These are phyloP conservation scores for Cladorrhinum sp. DNA, from an alignment of 2,329 filamentous ascomycete genomes.

Conservation along the genomic window DNA sequence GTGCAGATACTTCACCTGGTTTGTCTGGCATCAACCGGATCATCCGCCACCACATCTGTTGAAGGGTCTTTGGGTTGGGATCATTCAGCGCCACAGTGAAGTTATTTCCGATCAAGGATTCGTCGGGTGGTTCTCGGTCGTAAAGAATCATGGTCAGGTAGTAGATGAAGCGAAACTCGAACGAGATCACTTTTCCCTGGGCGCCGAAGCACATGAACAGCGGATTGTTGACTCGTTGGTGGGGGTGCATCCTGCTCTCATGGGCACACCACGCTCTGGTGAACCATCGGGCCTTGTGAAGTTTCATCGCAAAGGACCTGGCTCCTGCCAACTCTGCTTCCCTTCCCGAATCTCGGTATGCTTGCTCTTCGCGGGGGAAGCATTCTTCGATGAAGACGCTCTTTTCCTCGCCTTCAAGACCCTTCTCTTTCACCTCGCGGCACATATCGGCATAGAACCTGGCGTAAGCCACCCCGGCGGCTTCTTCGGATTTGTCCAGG, in stretches of 20 bases:
- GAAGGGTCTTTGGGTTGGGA: slow-evolving; percentile 15
- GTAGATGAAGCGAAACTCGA: slow-evolving; percentile 28
- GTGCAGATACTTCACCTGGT: not conserved
- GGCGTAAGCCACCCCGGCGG: slow-evolving; percentile 19
- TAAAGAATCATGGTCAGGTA: slow-evolving; percentile 17
- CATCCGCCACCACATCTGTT: slow-evolving; percentile 20
- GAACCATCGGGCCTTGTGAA: slow-evolving; percentile 26
- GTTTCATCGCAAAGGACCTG: slow-evolving; percentile 15
- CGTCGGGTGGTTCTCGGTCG: not conserved
- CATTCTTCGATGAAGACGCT: slow-evolving; percentile 15
- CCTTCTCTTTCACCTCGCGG: slow-evolving; percentile 1
- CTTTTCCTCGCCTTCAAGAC: slow-evolving; percentile 19
- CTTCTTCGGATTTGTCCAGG: slow-evolving; percentile 18
- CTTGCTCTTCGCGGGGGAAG: slow-evolving; percentile 15
- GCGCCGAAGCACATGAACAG: slow-evolving; percentile 26
- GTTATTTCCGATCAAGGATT: not conserved
- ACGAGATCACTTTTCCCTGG: slow-evolving; percentile 18
- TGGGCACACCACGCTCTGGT: slow-evolving; percentile 29
- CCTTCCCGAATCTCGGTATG: not conserved
- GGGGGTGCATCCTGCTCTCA: slow-evolving; percentile 24
- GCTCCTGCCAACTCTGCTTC: not conserved
- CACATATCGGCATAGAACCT: slow-evolving; percentile 22
- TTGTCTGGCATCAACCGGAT: slow-evolving; percentile 13
- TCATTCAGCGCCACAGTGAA: slow-evolving; percentile 1
- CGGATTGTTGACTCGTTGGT: slow-evolving; percentile 23